Evolutionary conservation across 768 basidiomycete species (phyloP).

Genomic region (Tricholoma hemisulphureum): DNA sequence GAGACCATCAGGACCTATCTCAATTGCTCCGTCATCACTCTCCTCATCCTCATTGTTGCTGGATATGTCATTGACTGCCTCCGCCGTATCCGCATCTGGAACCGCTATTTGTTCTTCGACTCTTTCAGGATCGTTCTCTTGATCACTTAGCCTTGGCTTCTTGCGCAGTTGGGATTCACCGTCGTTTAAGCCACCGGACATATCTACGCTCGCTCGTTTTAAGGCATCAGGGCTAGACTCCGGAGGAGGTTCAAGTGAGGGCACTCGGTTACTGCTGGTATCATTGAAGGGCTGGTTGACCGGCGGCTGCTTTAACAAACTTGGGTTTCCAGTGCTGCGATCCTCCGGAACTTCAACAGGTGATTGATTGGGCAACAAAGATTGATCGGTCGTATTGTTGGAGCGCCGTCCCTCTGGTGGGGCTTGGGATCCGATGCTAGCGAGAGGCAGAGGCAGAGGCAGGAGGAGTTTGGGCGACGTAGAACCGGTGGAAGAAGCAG

Average conservation of each 20-base stretch:
- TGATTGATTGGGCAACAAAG: background rate
- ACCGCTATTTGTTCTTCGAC: background rate
- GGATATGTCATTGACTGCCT: background rate
- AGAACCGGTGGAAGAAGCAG: background rate
- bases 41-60: slow-evolving; percentile 29
- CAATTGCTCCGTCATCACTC: slow-evolving; percentile 34
- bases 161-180: slow-evolving; percentile 7
- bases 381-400: background rate
- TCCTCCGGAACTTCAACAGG: background rate
- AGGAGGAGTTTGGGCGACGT: background rate
- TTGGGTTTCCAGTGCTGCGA: background rate
- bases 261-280: background rate
- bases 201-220: slow-evolving; percentile 11
- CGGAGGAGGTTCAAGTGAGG: slow-evolving; percentile 2
- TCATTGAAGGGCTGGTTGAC: background rate
- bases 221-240: slow-evolving; percentile 3
- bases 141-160: slow-evolving; percentile 11
- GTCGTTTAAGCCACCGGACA: background rate
- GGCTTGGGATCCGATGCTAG: background rate
- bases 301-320: background rate
- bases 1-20: slow-evolving; percentile 42
- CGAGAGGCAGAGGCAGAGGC: background rate
- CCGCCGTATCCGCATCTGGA: background rate
- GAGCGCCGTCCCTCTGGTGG: background rate
- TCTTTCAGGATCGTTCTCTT: background rate